A percentile compares a stretch with the other conserved stretches of the same genome.
Evolutionary conservation across 257 asterid species (phyloP).

Genomic region (Solanum virginianum): DNA sequence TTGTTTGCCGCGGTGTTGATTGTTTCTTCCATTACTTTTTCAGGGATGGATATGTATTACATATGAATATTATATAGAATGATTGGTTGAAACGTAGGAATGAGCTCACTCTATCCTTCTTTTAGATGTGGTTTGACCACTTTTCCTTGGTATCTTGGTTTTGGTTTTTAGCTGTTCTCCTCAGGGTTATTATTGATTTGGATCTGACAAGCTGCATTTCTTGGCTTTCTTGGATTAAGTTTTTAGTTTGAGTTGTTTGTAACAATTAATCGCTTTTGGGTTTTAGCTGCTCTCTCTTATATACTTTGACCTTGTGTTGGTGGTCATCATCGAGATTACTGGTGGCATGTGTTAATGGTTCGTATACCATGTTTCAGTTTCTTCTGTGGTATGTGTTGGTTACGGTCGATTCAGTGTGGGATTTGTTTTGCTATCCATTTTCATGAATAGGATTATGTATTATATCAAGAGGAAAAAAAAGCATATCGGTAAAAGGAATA

Average conservation of each 20-base stretch:
- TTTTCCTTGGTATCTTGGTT: not conserved
- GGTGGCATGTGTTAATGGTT: not conserved
- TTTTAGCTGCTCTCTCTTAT: not conserved
- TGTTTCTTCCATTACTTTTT: not conserved
- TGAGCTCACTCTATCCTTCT: not conserved
- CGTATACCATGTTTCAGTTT: not conserved
- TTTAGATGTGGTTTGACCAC: not conserved
- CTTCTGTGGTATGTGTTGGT: not conserved
- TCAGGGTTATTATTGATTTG: not conserved
- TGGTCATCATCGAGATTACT: not conserved
- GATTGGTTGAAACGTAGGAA: not conserved
- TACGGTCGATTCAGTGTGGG: not conserved
- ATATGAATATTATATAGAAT: not conserved
- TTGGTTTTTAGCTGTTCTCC: not conserved
- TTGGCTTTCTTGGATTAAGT: not conserved
- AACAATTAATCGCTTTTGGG: not conserved
- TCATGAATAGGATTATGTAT: not conserved
- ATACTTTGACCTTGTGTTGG: not conserved
- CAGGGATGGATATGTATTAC: not conserved
- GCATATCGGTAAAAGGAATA: not conserved
- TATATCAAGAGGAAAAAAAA: not conserved
- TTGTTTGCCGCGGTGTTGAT: not conserved
- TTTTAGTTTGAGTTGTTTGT: not conserved
- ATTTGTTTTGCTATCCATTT: not conserved
- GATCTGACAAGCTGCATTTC: not conserved